Conservation (phyloP, 2,329 filamentous ascomycete species). For the Laburnicola sp. region DNA sequence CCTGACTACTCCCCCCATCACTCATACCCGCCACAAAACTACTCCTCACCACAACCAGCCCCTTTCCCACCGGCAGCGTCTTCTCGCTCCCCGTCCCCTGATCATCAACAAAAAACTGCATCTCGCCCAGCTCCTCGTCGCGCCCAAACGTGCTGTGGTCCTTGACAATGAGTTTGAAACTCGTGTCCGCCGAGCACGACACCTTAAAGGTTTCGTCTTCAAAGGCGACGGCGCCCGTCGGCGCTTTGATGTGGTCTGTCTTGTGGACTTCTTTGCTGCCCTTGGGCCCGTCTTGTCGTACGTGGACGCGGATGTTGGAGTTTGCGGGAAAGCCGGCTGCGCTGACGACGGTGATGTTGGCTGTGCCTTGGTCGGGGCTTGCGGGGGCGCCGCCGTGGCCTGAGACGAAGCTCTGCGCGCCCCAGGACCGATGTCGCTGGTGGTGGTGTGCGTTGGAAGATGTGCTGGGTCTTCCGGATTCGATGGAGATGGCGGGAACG, state of each 20-base stretch:
- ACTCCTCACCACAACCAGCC: constrained; percentile 73
- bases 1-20: constrained; percentile 37
- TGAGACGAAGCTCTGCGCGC: constrained; percentile 47
- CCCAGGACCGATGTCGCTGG: constrained; percentile 40
- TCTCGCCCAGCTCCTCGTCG: constrained; percentile 82
- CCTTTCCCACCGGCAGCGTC: constrained; percentile 71
- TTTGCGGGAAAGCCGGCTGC: constrained; percentile 76
- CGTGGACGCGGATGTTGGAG: constrained; percentile 75
- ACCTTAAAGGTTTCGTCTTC: constrained; percentile 74
- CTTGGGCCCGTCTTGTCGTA: constrained; percentile 69
- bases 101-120: constrained; percentile 90
- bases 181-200: constrained; percentile 75
- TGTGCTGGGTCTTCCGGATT: constrained; percentile 23
- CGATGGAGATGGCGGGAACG: constrained; percentile 37
- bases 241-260: constrained; percentile 84
- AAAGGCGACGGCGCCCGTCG: constrained; percentile 61
- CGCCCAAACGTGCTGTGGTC: constrained; percentile 83
- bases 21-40: constrained; percentile 60
- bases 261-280: constrained; percentile 78
- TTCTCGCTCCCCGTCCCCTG: constrained; percentile 69
- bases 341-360: constrained; percentile 77
- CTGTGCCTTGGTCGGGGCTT: constrained; percentile 68
- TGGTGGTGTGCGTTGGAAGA: constrained; percentile 26
- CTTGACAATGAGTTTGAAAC: constrained; percentile 84
- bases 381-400: constrained; percentile 48